Conservation (phyloP, 1,284 basidiomycete genomes). For the Ceratobasidium sp. region DNA sequence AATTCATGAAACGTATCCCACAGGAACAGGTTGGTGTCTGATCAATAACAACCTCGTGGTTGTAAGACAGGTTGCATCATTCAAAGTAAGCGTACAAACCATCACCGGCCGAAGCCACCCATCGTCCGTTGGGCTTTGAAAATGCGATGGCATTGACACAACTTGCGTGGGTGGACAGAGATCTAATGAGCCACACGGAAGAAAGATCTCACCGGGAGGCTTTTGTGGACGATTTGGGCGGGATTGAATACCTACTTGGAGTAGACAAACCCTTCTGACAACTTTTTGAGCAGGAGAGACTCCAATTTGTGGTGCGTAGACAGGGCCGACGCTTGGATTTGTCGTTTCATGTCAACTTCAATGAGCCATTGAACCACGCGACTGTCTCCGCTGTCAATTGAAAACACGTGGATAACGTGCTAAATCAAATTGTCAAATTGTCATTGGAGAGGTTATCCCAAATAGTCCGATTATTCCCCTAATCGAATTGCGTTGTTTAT, state of each 20-base stretch:
- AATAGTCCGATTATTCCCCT: no score
- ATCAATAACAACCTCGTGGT: conserved; percentile 24
- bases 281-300: conserved; percentile 23
- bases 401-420: conserved; percentile 28
- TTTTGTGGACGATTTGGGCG: background rate
- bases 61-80: conserved; percentile 35
- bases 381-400: conserved; percentile 32
- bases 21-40: conserved; percentile 41
- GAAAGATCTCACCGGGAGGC: background rate
- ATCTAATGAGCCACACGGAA: conserved; percentile 22
- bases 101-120: conserved; percentile 42
- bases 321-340: conserved; percentile 24
- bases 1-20: conserved; percentile 41
- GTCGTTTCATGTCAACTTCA: conserved; percentile 22
- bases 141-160: conserved; percentile 42
- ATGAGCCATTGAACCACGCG: conserved; percentile 34
- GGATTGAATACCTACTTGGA: conserved; percentile 25
- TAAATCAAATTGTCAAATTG: conserved; percentile 6
- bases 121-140: conserved; percentile 36
- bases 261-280: conserved; percentile 26
- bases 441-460: no score
- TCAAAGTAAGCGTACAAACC: conserved; percentile 20
- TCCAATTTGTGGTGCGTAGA: conserved; percentile 28
- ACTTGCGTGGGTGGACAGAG: conserved; percentile 9
- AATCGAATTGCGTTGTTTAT: no score